Conservation (phyloP, 352 stramenopile species). For the Phytophthora palmivora region DNA sequence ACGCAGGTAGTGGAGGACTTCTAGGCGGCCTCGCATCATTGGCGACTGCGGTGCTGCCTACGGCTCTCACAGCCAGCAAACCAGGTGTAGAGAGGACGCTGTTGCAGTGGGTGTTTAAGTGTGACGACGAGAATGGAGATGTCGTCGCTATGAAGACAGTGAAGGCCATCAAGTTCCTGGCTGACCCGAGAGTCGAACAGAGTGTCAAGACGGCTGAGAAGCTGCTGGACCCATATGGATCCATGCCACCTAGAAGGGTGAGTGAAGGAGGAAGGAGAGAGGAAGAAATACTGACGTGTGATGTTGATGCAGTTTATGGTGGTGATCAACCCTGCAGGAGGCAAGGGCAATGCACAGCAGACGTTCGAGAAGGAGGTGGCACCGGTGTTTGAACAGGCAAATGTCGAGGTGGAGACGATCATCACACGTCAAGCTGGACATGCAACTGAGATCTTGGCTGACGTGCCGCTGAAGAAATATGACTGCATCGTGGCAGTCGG, state of each 20-base stretch:
- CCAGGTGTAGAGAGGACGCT: slow-evolving; percentile 38
- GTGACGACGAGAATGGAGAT: slow-evolving; percentile 33
- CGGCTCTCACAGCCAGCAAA: slow-evolving; percentile 22
- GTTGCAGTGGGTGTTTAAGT: slow-evolving; percentile 60
- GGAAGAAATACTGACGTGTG: not conserved
- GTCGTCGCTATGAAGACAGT: slow-evolving; percentile 41
- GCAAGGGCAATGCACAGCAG: slow-evolving; percentile 54
- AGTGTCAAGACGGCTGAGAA: slow-evolving; percentile 32
- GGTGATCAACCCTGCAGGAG: slow-evolving; percentile 75
- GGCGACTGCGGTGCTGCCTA: slow-evolving; percentile 35
- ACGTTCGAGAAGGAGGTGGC: slow-evolving; percentile 60
- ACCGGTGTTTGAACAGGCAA: slow-evolving; percentile 60
- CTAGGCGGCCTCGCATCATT: slow-evolving; percentile 27
- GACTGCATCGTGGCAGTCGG: slow-evolving; percentile 75
- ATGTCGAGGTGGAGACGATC: slow-evolving; percentile 62
- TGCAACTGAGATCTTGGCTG: slow-evolving; percentile 57
- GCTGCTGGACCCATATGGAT: slow-evolving; percentile 48
- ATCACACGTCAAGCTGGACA: slow-evolving; percentile 62
- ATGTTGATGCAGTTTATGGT: slow-evolving; percentile 58
- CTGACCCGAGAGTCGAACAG: slow-evolving; percentile 45
- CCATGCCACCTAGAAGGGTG: slow-evolving; percentile 31
- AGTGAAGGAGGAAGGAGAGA: not conserved
- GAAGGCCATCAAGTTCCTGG: slow-evolving; percentile 50
- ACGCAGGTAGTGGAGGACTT: slow-evolving; percentile 18
- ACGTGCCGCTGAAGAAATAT: slow-evolving; percentile 56